Evolutionary conservation across 768 basidiomycete genomes (phyloP).

Genomic region (Hydnum rufescens): DNA sequence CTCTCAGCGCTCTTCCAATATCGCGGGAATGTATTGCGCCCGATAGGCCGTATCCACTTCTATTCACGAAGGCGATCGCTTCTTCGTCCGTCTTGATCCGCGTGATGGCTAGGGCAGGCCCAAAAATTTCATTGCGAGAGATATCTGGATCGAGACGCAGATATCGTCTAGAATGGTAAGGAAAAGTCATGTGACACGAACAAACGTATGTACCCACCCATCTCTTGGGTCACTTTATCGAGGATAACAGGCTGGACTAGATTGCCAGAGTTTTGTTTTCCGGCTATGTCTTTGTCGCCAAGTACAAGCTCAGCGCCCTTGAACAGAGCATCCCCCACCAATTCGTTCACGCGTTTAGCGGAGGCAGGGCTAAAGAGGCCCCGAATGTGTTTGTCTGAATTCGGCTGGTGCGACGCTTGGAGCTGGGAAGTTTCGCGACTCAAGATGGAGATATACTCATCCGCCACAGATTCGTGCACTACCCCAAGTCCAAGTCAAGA

Average conservation of each 20-base stretch:
- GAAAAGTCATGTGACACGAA: not conserved
- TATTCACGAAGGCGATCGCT: slow-evolving; percentile 66
- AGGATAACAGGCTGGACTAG: slow-evolving; percentile 35
- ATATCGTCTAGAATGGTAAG: slow-evolving; percentile 8
- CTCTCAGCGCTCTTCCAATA: not conserved
- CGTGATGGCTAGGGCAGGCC: slow-evolving; percentile 71
- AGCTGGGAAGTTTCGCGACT: not conserved
- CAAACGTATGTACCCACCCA: slow-evolving; percentile 22
- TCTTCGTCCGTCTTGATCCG: slow-evolving; percentile 77
- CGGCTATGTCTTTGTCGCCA: slow-evolving; percentile 79
- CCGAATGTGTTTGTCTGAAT: slow-evolving; percentile 6
- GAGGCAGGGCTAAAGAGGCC: slow-evolving; percentile 10
- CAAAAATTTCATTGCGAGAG: slow-evolving; percentile 49
- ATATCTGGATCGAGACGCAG: not conserved
- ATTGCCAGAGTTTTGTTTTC: slow-evolving; percentile 24
- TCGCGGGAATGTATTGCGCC: not conserved
- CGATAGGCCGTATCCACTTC: slow-evolving; percentile 63
- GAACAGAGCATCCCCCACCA: slow-evolving; percentile 9
- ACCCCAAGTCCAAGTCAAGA: slow-evolving; percentile 42
- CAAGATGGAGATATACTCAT: slow-evolving; percentile 9
- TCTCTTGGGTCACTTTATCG: slow-evolving; percentile 51
- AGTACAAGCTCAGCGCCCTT: slow-evolving; percentile 58
- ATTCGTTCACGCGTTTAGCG: slow-evolving; percentile 9
- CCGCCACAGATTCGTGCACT: slow-evolving; percentile 24
- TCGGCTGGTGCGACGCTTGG: not conserved